Base-by-base conservation (phyloP, 2,329 filamentous ascomycete species). In the Beauveria sp. region DNA sequence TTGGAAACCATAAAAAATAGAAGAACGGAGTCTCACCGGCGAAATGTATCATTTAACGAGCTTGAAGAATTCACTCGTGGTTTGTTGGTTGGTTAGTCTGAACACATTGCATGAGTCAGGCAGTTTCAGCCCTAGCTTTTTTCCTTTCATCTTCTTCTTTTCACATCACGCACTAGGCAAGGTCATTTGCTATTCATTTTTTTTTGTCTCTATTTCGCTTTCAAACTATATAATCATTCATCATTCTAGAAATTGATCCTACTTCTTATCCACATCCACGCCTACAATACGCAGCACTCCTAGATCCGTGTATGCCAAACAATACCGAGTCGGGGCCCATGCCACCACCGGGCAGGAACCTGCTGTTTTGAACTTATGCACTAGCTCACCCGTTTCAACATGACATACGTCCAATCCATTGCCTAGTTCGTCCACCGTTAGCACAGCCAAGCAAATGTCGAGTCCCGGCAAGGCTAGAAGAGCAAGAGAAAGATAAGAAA, bases 321-420 rank as follows among this genome's bases (percentile, higher is more conserved):
- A 86, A 71, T 93, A 93, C 61, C 86, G 80, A 47, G 82, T 86
- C 2, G 90, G 90, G 65, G 90, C 88, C 89, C 89, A 93, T 3
- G 87, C 83, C 8, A 92, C 87, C 12, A 89, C 81, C 1, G 85
- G 83, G 60, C 83, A 85, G 14, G 86, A 77, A 24, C 84, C 81
- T 1, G 79, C 78, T 10, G 88, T 88, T 72, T 91, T 90, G 66
- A 91, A 81, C 2, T 81, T 89, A 70, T 90, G 82, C 16, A 92
- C 81, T 65, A 85, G 81, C 50, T 92, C 89, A 24, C 89, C 89
- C 3, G 85, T 88, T 71, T 93, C 89, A 1, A 85, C 83, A 70
- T 91, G 88, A 22, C 83, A 85, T 47, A 92, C 83, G 54, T 90
- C 84, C 34, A 93, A 72, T 10, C 87, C 86, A 60, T 82, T 74